Base-by-base conservation (phyloP, 2,329 filamentous ascomycete species). In the Fusarium lyarnte region DNA sequence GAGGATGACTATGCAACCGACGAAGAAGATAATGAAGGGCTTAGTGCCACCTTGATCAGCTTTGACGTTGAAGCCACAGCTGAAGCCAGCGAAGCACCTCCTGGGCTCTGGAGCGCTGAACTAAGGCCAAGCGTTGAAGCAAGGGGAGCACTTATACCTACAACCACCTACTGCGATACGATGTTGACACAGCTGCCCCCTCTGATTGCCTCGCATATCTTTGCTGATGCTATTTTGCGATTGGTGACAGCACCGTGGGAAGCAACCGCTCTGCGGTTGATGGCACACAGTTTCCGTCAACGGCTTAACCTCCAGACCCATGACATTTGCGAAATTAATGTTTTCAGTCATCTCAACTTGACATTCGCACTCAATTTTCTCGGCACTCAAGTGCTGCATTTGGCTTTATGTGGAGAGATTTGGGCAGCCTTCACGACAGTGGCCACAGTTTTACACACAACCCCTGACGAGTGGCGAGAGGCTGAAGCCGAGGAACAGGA, bases 21-120 rank as follows among this genome's bases (percentile, higher is more conserved):
- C 51, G 88, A 90, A 58, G 87, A 89, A 53, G 88, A 88, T 21
- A 82, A 86, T 19, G 88, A 88, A 52, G 83, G 85, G 52, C 81
- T 89, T 29, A 88, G 85, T 60, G 85, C 87, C 3, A 89, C 88
- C 0, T 79, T 90, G 9, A 89, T 90, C 57, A 89, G 87, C 70
- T 90, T 90, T 62, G 88, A 90, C 62, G 87, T 90, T 33, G 88
- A 90, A 69, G 86, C 88, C 1, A 86, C 84, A 8, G 88, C 84
- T 7, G 88, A 89, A 51, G 59, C 86, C 1, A 84, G 82, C 6
- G 86, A 88, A 52, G 82, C 84, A 6, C 85, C 85, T 3, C 81
- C 85, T 4, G 88, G 87, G 19, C 77, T 87, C 3, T 90, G 88
- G 88, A 88, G 87, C 8, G 88, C 88, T 17, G 88, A 90, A 74